Conservation (phyloP, 495 filamentous ascomycete genomes). For the Penicillium cosmopolitanum region DNA sequence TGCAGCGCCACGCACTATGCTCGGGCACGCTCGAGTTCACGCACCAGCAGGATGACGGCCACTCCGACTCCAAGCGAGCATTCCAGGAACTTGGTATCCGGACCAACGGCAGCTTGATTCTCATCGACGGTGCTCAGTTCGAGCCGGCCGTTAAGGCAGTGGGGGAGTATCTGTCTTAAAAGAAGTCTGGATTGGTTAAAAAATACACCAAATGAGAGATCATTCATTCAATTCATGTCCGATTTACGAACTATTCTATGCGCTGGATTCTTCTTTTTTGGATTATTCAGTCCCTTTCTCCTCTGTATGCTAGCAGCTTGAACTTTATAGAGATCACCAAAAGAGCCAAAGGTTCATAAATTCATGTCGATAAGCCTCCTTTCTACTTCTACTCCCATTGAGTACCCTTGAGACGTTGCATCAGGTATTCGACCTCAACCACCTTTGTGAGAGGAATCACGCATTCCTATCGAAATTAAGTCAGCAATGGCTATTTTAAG, state of each 20-base stretch:
- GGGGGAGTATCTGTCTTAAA: conserved; percentile 65
- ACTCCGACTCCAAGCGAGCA: conserved; percentile 86
- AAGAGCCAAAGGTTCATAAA: conserved; percentile 26
- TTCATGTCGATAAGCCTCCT: conserved; percentile 22
- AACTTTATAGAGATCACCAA: conserved; percentile 16
- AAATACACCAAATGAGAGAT: neutral
- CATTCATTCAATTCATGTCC: conserved; percentile 29
- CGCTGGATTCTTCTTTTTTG: conserved; percentile 17
- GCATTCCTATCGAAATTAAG: conserved; percentile 62
- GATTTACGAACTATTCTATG: conserved; percentile 32
- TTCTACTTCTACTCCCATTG: conserved; percentile 60
- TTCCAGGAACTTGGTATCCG: conserved; percentile 93
- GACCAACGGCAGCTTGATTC: conserved; percentile 76
- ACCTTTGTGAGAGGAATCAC: conserved; percentile 97
- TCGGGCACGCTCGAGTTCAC: conserved; percentile 72
- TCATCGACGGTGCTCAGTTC: conserved; percentile 73
- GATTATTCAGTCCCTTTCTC: neutral
- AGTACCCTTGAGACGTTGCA: conserved; percentile 82
- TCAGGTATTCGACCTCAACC: conserved; percentile 96
- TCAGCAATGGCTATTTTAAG: neutral
- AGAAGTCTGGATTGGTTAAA: conserved; percentile 17
- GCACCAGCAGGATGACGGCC: conserved; percentile 73
- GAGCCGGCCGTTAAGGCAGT: conserved; percentile 70
- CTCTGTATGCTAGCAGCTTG: conserved; percentile 7
- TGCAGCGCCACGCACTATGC: conserved; percentile 71